Conservation (phyloP, 768 basidiomycete genomes). For the Hypholoma fasciculare region DNA sequence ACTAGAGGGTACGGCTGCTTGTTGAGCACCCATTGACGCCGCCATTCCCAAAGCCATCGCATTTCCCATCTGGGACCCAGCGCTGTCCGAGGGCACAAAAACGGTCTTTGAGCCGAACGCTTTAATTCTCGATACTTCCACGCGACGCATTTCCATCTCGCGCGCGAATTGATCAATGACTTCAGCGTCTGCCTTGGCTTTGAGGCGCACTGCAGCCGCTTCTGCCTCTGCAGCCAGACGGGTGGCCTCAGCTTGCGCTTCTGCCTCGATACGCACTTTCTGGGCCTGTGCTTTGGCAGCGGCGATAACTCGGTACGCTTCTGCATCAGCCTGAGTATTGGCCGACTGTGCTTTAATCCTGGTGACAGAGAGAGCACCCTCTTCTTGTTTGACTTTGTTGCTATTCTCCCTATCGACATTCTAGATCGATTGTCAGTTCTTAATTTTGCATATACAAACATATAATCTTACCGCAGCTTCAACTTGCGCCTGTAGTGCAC, state of each 20-base stretch:
- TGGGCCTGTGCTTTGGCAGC: conserved; percentile 74
- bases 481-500: conserved; percentile 84
- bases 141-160: conserved; percentile 72
- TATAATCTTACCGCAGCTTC: conserved; percentile 66
- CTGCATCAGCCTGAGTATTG: conserved; percentile 69
- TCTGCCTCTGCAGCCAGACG: conserved; percentile 76
- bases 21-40: conserved; percentile 50
- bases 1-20: background rate
- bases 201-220: conserved; percentile 64
- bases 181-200: conserved; percentile 59
- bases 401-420: conserved; percentile 87
- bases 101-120: conserved; percentile 72
- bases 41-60: conserved; percentile 73
- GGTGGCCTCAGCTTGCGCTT: conserved; percentile 77
- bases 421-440: conserved; percentile 28
- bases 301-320: conserved; percentile 73
- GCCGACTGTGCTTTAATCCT: conserved; percentile 71
- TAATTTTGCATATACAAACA: background rate
- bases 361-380: conserved; percentile 76
- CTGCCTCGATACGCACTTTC: conserved; percentile 71
- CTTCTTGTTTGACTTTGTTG: conserved; percentile 85
- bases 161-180: conserved; percentile 68
- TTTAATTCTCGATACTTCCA: conserved; percentile 60
- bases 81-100: conserved; percentile 66
- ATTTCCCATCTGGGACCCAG: conserved; percentile 57